Percentiles rank a stretch among this genome's conserved stretches.
These are phyloP conservation scores for Penicillium sp. DNA, from an alignment of 2,329 filamentous ascomycete species.

Conservation along the genomic window DNA sequence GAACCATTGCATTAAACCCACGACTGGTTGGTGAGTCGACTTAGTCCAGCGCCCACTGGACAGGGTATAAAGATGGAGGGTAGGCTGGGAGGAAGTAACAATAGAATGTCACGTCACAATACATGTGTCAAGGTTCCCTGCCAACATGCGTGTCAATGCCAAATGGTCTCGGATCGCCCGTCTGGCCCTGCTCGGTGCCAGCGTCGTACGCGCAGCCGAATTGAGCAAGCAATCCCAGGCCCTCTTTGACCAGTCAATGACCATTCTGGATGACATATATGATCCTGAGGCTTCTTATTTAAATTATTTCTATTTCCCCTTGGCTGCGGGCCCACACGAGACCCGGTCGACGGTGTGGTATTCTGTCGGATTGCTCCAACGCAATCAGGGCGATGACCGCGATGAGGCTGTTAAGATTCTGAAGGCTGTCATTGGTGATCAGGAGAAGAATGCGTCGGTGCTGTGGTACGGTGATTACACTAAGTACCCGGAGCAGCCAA, in stretches of 20 bases:
- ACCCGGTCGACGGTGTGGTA: constrained; percentile 22
- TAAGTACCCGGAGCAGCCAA: constrained; percentile 16
- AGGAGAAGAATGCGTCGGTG: constrained; percentile 17
- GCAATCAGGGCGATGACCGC: constrained; percentile 19
- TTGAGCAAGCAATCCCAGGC: background rate
- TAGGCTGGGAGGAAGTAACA: background rate
- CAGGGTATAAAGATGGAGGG: background rate
- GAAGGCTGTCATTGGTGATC: constrained; percentile 21
- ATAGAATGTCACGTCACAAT: background rate
- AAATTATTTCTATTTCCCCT: constrained; percentile 1
- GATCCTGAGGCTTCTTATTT: background rate
- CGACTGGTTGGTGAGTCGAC: too few relatives aligned
- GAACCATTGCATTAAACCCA: background rate
- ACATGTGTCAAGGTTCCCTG: background rate
- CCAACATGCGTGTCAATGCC: background rate
- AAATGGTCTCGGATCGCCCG: constrained; percentile 1
- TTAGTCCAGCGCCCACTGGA: too few relatives aligned
- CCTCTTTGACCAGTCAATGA: constrained; percentile 2
- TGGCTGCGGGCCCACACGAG: constrained; percentile 17
- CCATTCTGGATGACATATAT: background rate
- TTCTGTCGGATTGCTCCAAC: constrained; percentile 19
- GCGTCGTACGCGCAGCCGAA: background rate
- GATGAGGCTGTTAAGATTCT: constrained; percentile 21
- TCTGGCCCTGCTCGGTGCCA: background rate
- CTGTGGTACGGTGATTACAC: constrained; percentile 27